These are phyloP conservation scores for Didymella arachidicola DNA, from an alignment of 2,329 filamentous ascomycete species.

Conservation along the genomic window DNA sequence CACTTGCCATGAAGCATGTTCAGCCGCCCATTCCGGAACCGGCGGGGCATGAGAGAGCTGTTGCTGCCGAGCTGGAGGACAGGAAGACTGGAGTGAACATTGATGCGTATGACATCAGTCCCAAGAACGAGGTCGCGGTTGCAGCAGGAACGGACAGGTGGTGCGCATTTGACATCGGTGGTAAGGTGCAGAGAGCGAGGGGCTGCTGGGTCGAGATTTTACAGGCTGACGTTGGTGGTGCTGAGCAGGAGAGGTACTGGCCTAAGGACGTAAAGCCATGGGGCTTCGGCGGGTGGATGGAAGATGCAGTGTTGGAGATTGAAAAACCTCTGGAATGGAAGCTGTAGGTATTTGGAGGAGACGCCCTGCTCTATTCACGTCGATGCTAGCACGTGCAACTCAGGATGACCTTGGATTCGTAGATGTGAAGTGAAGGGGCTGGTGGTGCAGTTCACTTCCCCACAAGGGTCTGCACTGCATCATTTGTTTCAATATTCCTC, in stretches of 20 bases:
- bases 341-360: neutral
- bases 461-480: neutral
- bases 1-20: slow-evolving; percentile 29
- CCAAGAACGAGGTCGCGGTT: slow-evolving; percentile 30
- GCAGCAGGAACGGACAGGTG: slow-evolving; percentile 38
- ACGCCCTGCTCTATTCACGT: neutral
- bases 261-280: slow-evolving; percentile 32
- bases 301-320: slow-evolving; percentile 37
- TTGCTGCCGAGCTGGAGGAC: slow-evolving; percentile 12
- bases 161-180: slow-evolving; percentile 32
- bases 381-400: neutral
- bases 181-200: slow-evolving; percentile 30
- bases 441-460: neutral
- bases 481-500: neutral
- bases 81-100: slow-evolving; percentile 16
- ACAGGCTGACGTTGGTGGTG: slow-evolving; percentile 8
- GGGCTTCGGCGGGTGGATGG: slow-evolving; percentile 42
- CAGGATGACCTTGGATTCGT: neutral
- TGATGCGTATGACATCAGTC: slow-evolving; percentile 34
- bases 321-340: slow-evolving; percentile 39
- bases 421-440: neutral
- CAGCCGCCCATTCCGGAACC: slow-evolving; percentile 38
- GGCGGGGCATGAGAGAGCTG: slow-evolving; percentile 19
- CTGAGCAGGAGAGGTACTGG: slow-evolving; percentile 28
- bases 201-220: slow-evolving; percentile 39